phyloP scores from a whole-genome alignment of 1,284 basidiomycete genomes.

The Malassezia pachydermatis region DNA sequence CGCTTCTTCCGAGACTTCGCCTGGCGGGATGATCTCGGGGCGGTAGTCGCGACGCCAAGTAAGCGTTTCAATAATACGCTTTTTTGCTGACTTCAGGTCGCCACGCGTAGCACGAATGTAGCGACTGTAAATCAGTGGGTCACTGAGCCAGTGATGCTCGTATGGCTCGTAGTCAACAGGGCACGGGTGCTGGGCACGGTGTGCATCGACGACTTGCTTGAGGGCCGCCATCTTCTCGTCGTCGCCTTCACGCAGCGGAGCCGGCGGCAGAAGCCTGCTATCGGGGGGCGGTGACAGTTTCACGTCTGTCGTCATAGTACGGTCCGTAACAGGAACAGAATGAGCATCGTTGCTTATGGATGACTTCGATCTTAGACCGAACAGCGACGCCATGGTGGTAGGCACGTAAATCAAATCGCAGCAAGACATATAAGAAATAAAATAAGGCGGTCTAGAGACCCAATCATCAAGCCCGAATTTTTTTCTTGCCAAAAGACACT shows the following conservation, averaged over 20 bases:
- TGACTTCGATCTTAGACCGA: too few species aligned
- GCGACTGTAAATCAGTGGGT: conserved; percentile 28
- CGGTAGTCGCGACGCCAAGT: conserved; percentile 39
- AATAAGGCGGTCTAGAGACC: too few species aligned
- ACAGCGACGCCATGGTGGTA: too few species aligned
- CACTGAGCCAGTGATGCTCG: conserved; percentile 29
- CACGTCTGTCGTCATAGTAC: conserved; percentile 2
- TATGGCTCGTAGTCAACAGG: conserved; percentile 22
- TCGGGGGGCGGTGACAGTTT: not conserved
- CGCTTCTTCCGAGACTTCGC: conserved; percentile 30
- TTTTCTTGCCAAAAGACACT: too few species aligned
- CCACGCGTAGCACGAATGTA: conserved; percentile 38
- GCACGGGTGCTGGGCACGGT: conserved; percentile 8
- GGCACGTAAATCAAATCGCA: too few species aligned
- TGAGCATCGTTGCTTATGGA: too few species aligned
- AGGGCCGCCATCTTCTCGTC: conserved; percentile 10
- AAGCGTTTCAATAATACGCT: conserved; percentile 34
- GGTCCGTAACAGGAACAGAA: too few species aligned
- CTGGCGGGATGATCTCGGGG: conserved; percentile 43
- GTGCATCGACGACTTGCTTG: not conserved
- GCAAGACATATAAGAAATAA: too few species aligned
- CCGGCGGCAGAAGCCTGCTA: not conserved
- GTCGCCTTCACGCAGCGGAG: not conserved
- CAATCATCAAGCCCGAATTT: too few species aligned
- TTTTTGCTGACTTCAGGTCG: conserved; percentile 37